Conservation (phyloP, 2,329 filamentous ascomycete genomes). For the Xylaria arbuscula region DNA sequence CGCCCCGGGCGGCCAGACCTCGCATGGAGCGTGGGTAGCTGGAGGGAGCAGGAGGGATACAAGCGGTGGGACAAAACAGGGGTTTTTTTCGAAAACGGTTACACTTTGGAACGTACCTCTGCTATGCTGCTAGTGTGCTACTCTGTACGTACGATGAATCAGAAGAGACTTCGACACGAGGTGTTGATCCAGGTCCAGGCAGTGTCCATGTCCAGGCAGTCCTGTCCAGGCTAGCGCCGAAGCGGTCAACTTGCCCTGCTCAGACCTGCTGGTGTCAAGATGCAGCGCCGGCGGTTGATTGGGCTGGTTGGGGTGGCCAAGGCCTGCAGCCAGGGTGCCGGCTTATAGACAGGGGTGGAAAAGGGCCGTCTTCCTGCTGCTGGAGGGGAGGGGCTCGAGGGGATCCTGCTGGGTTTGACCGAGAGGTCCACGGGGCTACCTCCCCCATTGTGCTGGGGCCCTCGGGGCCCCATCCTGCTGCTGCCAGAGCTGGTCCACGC, state of each 20-base stretch:
- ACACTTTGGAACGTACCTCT: conserved; percentile 32
- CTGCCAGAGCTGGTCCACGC: conserved; percentile 10
- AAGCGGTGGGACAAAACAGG: conserved; percentile 30
- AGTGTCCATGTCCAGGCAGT: not conserved
- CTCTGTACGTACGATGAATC: conserved; percentile 29
- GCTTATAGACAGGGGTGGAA: conserved; percentile 46
- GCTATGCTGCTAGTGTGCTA: conserved; percentile 18
- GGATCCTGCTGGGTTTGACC: conserved; percentile 47
- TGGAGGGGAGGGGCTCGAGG: conserved; percentile 35
- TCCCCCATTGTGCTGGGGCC: conserved; percentile 15
- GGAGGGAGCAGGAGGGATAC: conserved; percentile 1
- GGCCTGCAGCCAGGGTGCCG: conserved; percentile 41
- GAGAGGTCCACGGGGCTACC: conserved; percentile 36
- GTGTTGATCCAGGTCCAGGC: conserved; percentile 34
- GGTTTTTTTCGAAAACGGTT: conserved; percentile 36
- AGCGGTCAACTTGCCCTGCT: conserved; percentile 33
- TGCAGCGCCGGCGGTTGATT: conserved; percentile 41
- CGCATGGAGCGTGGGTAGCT: conserved; percentile 19
- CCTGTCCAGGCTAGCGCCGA: conserved; percentile 43
- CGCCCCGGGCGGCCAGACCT: conserved; percentile 32
- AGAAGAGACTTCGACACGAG: conserved; percentile 40
- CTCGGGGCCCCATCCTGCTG: too few species aligned
- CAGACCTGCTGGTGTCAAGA: conserved; percentile 37
- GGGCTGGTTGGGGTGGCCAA: conserved; percentile 46
- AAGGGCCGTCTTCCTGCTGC: conserved; percentile 47